Evolutionary conservation across 2,329 filamentous ascomycete genomes (phyloP), one percentile per base, ranked within the genome.

Genomic region (Exophiala sideris): DNA sequence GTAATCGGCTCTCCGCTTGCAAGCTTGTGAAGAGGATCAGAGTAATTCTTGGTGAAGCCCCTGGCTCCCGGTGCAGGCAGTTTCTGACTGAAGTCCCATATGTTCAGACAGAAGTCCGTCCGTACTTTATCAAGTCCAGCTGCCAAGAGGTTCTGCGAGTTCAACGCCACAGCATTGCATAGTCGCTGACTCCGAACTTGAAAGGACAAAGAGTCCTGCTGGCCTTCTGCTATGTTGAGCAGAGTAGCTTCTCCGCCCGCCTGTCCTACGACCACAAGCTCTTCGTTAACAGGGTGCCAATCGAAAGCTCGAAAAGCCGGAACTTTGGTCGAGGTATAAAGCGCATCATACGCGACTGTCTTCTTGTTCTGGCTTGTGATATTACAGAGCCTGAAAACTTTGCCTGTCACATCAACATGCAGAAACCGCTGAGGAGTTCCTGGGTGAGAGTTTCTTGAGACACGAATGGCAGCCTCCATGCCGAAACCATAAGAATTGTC

Each of bases 121-220:
- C 83, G 76, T 39, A 84, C 81, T 58, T 81, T 76, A 64, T 86
- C 83, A 49, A 86, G 68, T 2, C 82, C 83, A 3, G 82, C 80
- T 2, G 83, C 83, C 44, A 86, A 70, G 51, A 82, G 72, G 29
- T 80, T 79, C 58, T 75, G 70, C 34, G 74, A 70, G 61, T 77
- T 84, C 63, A 86, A 81, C 2, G 82, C 79, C 49, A 86, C 80
- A 2, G 83, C 82, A 66, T 86, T 86, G 67, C 82, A 85, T 59
- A 82, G 81, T 35, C 83, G 75, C 66, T 84, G 82, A 57, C 82
- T 81, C 59, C 81, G 78, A 57, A 84, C 79, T 20, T 80, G 79
- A 57, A 84, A 84, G 0, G 79, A 72, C 41, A 76, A 65, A 5
- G 71, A 70, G 42, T 68, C 68, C 62, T 71, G 79, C 58, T 66